These are phyloP conservation scores for Pelargonium citronellum DNA, from an alignment of 441 rosid genomes.

Conservation along the genomic window DNA sequence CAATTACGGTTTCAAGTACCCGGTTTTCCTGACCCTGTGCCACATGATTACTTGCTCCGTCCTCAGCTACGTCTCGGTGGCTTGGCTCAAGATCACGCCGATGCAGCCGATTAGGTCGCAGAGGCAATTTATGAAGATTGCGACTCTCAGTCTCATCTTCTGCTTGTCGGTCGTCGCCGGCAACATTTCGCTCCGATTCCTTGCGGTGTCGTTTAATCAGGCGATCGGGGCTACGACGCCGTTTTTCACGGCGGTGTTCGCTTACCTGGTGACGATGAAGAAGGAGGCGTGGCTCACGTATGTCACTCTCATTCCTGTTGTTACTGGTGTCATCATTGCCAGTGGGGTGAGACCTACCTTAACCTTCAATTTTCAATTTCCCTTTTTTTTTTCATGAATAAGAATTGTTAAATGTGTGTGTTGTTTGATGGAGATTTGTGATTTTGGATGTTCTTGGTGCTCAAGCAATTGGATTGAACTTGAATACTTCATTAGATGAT, in stretches of 20 bases:
- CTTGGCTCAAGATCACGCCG: constrained; percentile 87
- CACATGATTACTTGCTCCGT: constrained; percentile 91
- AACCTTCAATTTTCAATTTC: neutral
- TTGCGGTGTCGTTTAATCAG: constrained; percentile 81
- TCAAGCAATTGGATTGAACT: no score
- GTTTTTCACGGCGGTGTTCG: constrained; percentile 83
- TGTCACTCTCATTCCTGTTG: constrained; percentile 72
- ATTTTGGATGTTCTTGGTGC: no score
- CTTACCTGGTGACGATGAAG: constrained; percentile 66
- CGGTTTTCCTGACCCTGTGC: constrained; percentile 88
- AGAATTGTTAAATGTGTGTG: neutral
- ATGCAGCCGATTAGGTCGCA: constrained; percentile 83
- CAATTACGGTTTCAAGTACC: constrained; percentile 85
- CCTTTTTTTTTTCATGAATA: neutral
- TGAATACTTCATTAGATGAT: no score
- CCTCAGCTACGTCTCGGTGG: constrained; percentile 76
- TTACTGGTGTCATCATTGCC: constrained; percentile 80
- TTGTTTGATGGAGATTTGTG: neutral
- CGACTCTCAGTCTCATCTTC: constrained; percentile 69
- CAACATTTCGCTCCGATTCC: constrained; percentile 61
- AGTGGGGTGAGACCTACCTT: constrained; percentile 52
- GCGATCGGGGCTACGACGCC: constrained; percentile 94
- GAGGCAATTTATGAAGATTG: constrained; percentile 71
- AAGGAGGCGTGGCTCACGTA: constrained; percentile 93
- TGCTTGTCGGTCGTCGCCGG: constrained; percentile 91